Percentiles rank a stretch among this genome's conserved stretches.
These are phyloP conservation scores for Malassezia dermatis DNA, from an alignment of 1,284 basidiomycete genomes.

Conservation along the genomic window DNA sequence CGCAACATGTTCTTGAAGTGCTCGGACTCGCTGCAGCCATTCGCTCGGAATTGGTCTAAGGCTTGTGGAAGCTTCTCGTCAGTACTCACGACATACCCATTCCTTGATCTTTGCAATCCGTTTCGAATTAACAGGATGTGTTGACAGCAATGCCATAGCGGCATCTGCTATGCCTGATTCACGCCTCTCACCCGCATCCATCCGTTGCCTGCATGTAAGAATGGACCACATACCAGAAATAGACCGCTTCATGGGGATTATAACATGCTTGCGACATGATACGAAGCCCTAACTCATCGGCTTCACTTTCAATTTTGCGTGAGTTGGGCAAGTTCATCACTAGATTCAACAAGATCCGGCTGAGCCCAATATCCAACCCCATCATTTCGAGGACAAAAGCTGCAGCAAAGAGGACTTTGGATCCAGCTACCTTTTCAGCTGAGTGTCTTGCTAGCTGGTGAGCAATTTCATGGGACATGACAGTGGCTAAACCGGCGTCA, in stretches of 20 bases:
- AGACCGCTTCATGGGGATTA: constrained; percentile 59
- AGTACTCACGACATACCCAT: constrained; percentile 19
- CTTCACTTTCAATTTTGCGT: constrained; percentile 66
- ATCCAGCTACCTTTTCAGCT: constrained; percentile 42
- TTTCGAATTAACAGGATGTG: constrained; percentile 31
- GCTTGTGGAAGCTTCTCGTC: constrained; percentile 4
- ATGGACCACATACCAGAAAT: neutral
- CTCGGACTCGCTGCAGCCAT: neutral
- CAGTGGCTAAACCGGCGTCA: constrained; percentile 72
- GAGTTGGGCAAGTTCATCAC: constrained; percentile 70
- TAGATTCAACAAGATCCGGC: constrained; percentile 52
- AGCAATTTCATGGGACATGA: constrained; percentile 74
- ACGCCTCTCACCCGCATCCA: constrained; percentile 23
- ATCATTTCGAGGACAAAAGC: constrained; percentile 25
- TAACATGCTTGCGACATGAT: constrained; percentile 59
- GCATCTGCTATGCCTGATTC: constrained; percentile 17
- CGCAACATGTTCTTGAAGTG: neutral
- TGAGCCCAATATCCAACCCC: constrained; percentile 31
- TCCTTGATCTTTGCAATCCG: constrained; percentile 31
- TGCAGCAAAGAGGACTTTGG: constrained; percentile 31
- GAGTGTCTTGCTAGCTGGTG: constrained; percentile 54
- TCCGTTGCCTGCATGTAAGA: constrained; percentile 22
- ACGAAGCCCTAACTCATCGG: constrained; percentile 51
- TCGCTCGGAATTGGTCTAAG: neutral
- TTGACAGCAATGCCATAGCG: constrained; percentile 24